phyloP scores from a whole-genome alignment of 2,329 filamentous ascomycete genomes.

The Clonostachys byssicola region DNA sequence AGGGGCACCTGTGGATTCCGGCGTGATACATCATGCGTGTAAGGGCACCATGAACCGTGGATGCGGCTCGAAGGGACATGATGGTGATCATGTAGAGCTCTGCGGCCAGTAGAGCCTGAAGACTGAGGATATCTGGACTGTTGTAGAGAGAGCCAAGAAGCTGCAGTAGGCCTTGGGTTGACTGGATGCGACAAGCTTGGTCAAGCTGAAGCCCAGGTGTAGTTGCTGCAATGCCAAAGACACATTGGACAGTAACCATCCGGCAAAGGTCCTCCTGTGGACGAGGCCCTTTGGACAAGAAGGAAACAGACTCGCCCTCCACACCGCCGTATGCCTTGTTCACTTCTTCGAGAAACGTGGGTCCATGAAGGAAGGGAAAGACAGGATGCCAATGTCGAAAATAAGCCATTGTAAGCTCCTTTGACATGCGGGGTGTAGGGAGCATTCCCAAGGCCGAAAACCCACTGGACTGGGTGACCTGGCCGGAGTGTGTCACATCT shows the following conservation, averaged over 20 bases:
- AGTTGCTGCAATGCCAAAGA: constrained; percentile 41
- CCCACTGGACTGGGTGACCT: no score
- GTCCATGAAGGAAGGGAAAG: constrained; percentile 46
- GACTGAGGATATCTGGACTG: constrained; percentile 35
- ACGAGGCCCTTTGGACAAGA: neutral
- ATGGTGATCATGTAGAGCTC: constrained; percentile 41
- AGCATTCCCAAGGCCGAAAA: neutral
- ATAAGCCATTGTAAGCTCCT: constrained; percentile 39
- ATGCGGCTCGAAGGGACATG: constrained; percentile 43
- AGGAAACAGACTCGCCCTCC: neutral
- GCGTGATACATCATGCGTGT: constrained; percentile 41
- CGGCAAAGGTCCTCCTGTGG: constrained; percentile 14
- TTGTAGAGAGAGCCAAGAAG: constrained; percentile 28
- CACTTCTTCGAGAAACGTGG: constrained; percentile 38
- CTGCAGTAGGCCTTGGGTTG: constrained; percentile 26
- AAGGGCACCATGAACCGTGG: constrained; percentile 40
- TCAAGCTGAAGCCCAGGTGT: constrained; percentile 6
- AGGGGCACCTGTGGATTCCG: constrained; percentile 45
- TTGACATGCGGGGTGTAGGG: constrained; percentile 14
- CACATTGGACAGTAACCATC: constrained; percentile 38
- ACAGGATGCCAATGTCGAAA: constrained; percentile 48
- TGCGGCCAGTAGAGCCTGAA: constrained; percentile 42
- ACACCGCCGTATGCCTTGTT: constrained; percentile 27
- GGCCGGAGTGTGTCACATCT: neutral
- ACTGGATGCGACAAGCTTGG: constrained; percentile 25